phyloP scores from a whole-genome alignment of 192 early-diverging fungal genomes.

The Nowakowskiella sp. region DNA sequence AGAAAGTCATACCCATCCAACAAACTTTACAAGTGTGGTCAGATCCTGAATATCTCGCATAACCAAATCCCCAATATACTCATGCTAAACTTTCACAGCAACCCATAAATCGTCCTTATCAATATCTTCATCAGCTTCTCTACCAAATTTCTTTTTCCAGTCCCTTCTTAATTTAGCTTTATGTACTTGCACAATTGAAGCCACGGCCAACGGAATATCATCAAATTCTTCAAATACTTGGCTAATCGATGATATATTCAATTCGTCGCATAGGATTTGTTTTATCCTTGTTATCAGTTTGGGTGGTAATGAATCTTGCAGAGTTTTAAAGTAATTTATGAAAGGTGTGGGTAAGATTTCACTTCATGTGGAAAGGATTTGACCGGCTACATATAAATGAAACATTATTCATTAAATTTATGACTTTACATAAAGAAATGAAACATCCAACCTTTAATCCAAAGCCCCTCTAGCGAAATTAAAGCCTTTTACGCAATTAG shows the following conservation, averaged over 20 bases:
- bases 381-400: not conserved
- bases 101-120: not conserved
- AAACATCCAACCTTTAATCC: slow-evolving; percentile 21
- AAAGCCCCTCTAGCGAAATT: slow-evolving; percentile 18
- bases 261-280: not conserved
- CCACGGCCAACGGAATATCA: slow-evolving; percentile 57
- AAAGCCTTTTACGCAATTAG: slow-evolving; percentile 9
- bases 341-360: slow-evolving; percentile 6
- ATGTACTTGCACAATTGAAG: slow-evolving; percentile 79
- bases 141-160: no score
- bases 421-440: no score
- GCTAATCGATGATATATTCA: slow-evolving; percentile 4
- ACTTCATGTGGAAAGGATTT: not conserved
- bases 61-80: slow-evolving; percentile 6
- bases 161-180: slow-evolving; percentile 32
- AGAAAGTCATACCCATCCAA: no score
- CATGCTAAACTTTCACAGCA: slow-evolving; percentile 28
- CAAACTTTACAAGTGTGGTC: no score
- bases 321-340: not conserved
- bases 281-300: not conserved
- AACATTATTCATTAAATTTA: not conserved
- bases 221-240: slow-evolving; percentile 64
- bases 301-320: slow-evolving; percentile 12
- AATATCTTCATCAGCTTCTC: slow-evolving; percentile 16
- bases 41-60: not conserved